phyloP scores from a whole-genome alignment of 257 asterid genomes.

The Jacaranda mimosifolia region DNA sequence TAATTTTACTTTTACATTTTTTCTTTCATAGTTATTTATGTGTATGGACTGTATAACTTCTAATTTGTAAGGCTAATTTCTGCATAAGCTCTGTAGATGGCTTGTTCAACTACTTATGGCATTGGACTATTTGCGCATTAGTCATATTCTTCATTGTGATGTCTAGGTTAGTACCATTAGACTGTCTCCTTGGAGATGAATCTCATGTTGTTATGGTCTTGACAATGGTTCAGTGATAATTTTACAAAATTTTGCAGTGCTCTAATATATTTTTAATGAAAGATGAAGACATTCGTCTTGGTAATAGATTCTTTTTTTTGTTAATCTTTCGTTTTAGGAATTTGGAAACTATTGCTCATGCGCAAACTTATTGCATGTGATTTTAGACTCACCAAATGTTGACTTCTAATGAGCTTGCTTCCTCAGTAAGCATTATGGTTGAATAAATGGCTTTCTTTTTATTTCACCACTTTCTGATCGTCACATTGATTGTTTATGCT shows the following conservation, averaged over 20 bases:
- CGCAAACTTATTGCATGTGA: conserved; percentile 67
- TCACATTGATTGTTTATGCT: conserved; percentile 34
- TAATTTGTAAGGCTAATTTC: conserved; percentile 31
- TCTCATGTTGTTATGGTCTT: conserved; percentile 16
- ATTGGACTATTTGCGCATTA: conserved; percentile 86
- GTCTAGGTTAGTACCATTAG: conserved; percentile 70
- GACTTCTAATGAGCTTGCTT: conserved; percentile 87
- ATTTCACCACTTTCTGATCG: conserved; percentile 22
- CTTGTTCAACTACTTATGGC: conserved; percentile 93
- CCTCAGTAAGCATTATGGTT: conserved; percentile 71
- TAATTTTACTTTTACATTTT: background rate
- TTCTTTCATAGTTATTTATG: background rate
- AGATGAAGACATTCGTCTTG: conserved; percentile 90
- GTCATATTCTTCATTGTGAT: conserved; percentile 93
- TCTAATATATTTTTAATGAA: conserved; percentile 88
- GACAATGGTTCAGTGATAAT: conserved; percentile 16
- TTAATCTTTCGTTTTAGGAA: conserved; percentile 7
- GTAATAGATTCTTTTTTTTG: conserved; percentile 49
- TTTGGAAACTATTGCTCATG: conserved; percentile 39
- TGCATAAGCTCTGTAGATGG: conserved; percentile 90
- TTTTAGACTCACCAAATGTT: conserved; percentile 93
- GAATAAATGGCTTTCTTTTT: conserved; percentile 8
- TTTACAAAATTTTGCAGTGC: conserved; percentile 65
- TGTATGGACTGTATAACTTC: conserved; percentile 21
- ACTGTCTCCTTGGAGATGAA: conserved; percentile 18